Evolutionary conservation across 1,284 basidiomycete species (phyloP).

Genomic region (Meira nashicola): DNA sequence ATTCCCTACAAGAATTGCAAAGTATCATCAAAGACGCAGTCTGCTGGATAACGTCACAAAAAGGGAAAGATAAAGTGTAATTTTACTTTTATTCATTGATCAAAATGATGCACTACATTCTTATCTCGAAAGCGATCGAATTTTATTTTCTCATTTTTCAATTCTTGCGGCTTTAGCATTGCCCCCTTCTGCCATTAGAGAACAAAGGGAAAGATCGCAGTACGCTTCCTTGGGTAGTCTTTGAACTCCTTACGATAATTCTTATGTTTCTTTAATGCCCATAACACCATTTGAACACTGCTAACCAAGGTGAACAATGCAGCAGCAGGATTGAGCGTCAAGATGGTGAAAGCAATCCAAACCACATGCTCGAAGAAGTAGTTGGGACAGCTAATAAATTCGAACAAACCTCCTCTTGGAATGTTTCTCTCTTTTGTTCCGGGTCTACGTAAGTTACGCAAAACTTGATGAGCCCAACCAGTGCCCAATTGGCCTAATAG

Average conservation of each 20-base stretch:
- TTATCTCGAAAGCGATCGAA: no score
- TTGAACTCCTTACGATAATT: slow-evolving; percentile 89
- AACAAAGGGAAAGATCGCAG: slow-evolving; percentile 75
- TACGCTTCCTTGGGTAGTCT: slow-evolving; percentile 70
- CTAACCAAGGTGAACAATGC: slow-evolving; percentile 69
- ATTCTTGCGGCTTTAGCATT: background rate
- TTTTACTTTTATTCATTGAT: background rate
- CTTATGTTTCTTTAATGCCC: slow-evolving; percentile 87
- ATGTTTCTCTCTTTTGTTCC: slow-evolving; percentile 76
- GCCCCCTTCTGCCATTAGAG: slow-evolving; percentile 49
- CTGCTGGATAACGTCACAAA: background rate
- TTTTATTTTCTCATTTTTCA: no score
- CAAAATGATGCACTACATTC: background rate
- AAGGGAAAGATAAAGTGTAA: background rate
- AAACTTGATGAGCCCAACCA: slow-evolving; percentile 72
- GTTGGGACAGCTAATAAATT: slow-evolving; percentile 80
- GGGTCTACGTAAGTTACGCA: slow-evolving; percentile 74
- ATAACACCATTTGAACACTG: slow-evolving; percentile 71
- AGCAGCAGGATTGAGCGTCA: slow-evolving; percentile 66
- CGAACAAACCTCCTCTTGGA: slow-evolving; percentile 75
- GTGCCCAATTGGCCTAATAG: slow-evolving; percentile 77
- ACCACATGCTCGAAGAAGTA: slow-evolving; percentile 84
- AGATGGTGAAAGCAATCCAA: slow-evolving; percentile 69
- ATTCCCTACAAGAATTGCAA: slow-evolving; percentile 3
- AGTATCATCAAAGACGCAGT: background rate